Evolutionary conservation across 495 filamentous ascomycete genomes (phyloP), one percentile per base, ranked within the genome.

Genomic region (Annulohypoxylon moriforme): DNA sequence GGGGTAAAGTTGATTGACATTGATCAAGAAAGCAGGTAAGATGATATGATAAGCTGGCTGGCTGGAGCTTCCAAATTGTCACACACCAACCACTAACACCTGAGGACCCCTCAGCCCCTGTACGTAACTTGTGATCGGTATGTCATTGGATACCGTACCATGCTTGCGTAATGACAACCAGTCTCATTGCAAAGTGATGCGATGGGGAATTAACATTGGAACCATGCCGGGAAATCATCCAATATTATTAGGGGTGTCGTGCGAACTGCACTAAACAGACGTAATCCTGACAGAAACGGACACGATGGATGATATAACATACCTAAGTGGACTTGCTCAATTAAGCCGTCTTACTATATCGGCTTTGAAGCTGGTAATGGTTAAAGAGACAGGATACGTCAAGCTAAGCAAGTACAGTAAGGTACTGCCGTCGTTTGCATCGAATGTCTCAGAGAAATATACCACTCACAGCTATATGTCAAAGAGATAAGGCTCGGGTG

Each of bases 401-500:
- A 44, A 13, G 40, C 4, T 13, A 18, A 44, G 18, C 22, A 18
- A 10, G 42, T 56, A 61, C 38, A 67, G 64, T 60, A 67, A 66
- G 47, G 29, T 31, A 55, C 31, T 13, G 0, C 4, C 7, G 34
- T 64, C 11, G 10, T 42, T 16, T 44, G 22, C 14, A 52, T 49
- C 49, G 20, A 2, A 55, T 64, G 61, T 64, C 61, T 56, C 33
- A 29, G 18, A 44, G 13, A 40, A 20, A 16, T 4, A 49, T n/a
- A n/a, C n/a, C n/a, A n/a, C n/a, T n/a, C n/a, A n/a, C n/a, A n/a
- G n/a, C n/a, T n/a, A 56, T 18, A 25, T 14, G 40, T 8, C 38
- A n/a, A 20, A 40, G 44, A 50, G 61, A 42, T 29, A 27, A 24
- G 44, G 27, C 56, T 71, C 61, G 68, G 62, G 24, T 65, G 58